Base-by-base conservation (phyloP, 2,329 filamentous ascomycete genomes). In the Diaporthe batatas region DNA sequence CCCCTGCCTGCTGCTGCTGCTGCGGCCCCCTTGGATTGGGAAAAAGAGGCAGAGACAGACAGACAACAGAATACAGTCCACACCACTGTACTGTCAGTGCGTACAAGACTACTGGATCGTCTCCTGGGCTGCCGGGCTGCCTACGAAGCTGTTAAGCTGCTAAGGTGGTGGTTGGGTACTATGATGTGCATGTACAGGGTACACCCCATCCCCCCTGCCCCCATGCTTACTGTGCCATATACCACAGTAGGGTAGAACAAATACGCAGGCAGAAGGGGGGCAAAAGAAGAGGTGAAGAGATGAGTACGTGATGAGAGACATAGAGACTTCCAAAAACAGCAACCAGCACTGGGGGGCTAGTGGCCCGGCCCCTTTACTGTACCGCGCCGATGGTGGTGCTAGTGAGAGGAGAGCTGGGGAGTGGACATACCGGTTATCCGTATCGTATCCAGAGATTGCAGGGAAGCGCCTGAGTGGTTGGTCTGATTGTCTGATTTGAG, bases 391-490 rank as follows among this genome's bases (percentile, higher is more conserved):
- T 53, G 62, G 32, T 67, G 39, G 62, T 67, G 62, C 62, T 67
- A 67, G 29, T 53, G 44, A 65, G 59, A 23, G 29, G 53, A 18
- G 44, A 62, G 58, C 39, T 44, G 11, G 25, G 36, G 55, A 59
- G 39, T 58, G 68, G 53, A n/a, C 32, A 51, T 53, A 58, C 64
- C 65, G 71, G 29, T 54, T 69, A 57, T 69, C 44, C 53, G 64
- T 68, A 62, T 74, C 72, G 72, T 74, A 74, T 74, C 65, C 42
- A 70, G 72, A 74, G 62, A 74, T 74, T 74, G 65, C 70, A 21
- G 42, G 49, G 23, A 34, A 23, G 36, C 42, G 55, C 44, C 44
- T 70, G 68, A 59, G 39, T 69, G 67, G 67, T 49, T 70, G 55
- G 68, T 36, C 68, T 59, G 54, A 59, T 53, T 49, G 68, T 36